Percentiles rank a stretch among this genome's conserved stretches.
Evolutionary conservation across 2,329 filamentous ascomycete species (phyloP).

Genomic region (Aspergillus felis): DNA sequence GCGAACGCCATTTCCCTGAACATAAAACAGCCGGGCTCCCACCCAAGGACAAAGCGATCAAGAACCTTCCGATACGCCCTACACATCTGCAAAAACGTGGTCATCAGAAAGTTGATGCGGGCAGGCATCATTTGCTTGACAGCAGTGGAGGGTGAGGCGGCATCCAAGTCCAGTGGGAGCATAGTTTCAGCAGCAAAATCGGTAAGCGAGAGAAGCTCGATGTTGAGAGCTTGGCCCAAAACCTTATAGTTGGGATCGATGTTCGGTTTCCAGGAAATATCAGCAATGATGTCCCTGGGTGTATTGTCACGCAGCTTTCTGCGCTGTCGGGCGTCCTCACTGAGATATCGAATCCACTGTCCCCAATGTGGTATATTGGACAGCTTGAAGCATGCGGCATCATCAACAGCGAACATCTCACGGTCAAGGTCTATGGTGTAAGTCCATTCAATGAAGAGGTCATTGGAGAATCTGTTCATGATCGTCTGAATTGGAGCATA

Average conservation of each 20-base stretch:
- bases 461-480: background rate
- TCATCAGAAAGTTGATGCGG: constrained; percentile 6
- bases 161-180: background rate
- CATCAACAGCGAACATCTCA: constrained; percentile 13
- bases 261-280: constrained; percentile 4
- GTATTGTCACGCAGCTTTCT: constrained; percentile 1
- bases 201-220: background rate
- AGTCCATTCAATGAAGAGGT: constrained; percentile 9
- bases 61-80: constrained; percentile 4
- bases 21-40: constrained; percentile 8
- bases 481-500: constrained; percentile 6
- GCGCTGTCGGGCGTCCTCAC: constrained; percentile 1
- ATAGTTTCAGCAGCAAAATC: background rate
- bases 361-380: constrained; percentile 4
- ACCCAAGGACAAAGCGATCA: constrained; percentile 8
- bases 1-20: constrained; percentile 17
- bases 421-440: constrained; percentile 18
- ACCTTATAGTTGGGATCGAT: background rate
- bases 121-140: background rate
- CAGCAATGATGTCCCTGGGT: constrained; percentile 8
- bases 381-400: constrained; percentile 7
- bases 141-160: background rate
- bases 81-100: background rate
- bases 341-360: constrained; percentile 11
- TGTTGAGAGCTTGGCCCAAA: background rate